These are phyloP conservation scores for Mimosa pudica DNA, from an alignment of 306 rosid species.

Conservation along the genomic window DNA sequence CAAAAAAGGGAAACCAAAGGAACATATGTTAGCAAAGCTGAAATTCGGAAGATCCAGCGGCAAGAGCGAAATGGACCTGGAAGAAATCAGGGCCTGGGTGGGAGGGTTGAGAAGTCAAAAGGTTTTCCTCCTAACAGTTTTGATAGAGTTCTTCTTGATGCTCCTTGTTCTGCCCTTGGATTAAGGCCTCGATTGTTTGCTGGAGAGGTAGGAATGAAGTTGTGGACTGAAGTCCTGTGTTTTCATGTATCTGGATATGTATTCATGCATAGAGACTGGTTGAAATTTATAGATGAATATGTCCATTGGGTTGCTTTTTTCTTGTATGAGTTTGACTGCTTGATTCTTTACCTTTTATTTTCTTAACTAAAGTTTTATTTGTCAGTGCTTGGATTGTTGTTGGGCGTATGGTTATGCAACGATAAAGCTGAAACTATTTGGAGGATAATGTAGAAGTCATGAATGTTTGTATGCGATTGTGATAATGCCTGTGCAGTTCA, in stretches of 20 bases:
- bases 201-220: conserved; percentile 66
- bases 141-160: conserved; percentile 97
- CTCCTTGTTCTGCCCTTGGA: conserved; percentile 98
- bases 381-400: conserved; percentile 1
- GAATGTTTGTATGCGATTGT: conserved; percentile 12
- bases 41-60: conserved; percentile 64
- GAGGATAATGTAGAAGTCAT: conserved; percentile 12
- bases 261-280: background rate
- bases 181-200: conserved; percentile 90
- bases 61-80: conserved; percentile 83
- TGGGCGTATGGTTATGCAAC: background rate
- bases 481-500: background rate
- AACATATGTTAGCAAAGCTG: conserved; percentile 73
- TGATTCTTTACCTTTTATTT: conserved; percentile 23
- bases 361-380: background rate
- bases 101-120: conserved; percentile 72
- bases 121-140: conserved; percentile 87
- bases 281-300: conserved; percentile 4
- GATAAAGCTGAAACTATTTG: conserved; percentile 14
- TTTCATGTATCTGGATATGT: background rate
- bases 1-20: conserved; percentile 49
- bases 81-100: conserved; percentile 76
- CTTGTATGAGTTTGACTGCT: conserved; percentile 24
- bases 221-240: conserved; percentile 6
- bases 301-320: conserved; percentile 9